phyloP scores from a whole-genome alignment of 2,329 filamentous ascomycete species.

The Colletotrichum godetiae region DNA sequence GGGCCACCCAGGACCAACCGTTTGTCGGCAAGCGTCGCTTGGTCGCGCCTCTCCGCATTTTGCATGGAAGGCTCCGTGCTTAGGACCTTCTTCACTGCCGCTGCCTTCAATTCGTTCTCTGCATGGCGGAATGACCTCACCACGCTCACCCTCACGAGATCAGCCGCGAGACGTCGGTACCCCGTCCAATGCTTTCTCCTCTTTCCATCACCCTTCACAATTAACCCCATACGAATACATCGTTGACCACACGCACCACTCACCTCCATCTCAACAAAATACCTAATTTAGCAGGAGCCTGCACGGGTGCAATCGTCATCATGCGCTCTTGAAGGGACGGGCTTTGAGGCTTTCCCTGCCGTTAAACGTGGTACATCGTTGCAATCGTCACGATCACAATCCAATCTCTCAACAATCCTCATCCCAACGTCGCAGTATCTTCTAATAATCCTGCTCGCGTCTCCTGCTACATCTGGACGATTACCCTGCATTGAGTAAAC shows the following conservation, averaged over 20 bases:
- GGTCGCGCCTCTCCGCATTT: conserved; percentile 34
- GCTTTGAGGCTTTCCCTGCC: conserved; percentile 6
- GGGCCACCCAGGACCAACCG: conserved; percentile 23
- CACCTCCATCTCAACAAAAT: not conserved
- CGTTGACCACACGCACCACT: not conserved
- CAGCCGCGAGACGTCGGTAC: conserved; percentile 32
- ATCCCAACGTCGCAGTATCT: not conserved
- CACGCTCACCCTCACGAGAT: conserved; percentile 34
- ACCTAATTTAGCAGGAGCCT: not conserved
- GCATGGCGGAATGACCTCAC: conserved; percentile 33
- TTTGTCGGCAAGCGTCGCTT: conserved; percentile 33
- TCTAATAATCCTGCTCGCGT: not conserved
- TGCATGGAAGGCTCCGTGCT: not conserved
- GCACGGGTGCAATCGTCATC: conserved; percentile 24
- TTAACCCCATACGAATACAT: not conserved
- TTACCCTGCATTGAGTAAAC: not conserved
- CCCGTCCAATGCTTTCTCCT: conserved; percentile 10
- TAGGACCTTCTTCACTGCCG: not conserved
- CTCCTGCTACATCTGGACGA: not conserved
- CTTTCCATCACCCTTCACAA: not conserved
- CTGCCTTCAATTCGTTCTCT: conserved; percentile 3
- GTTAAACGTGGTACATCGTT: conserved; percentile 13
- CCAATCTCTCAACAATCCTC: not conserved
- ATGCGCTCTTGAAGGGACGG: conserved; percentile 24
- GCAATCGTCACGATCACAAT: not conserved